These are phyloP conservation scores for Solanum virginianum DNA, from an alignment of 257 asterid species.

Conservation along the genomic window DNA sequence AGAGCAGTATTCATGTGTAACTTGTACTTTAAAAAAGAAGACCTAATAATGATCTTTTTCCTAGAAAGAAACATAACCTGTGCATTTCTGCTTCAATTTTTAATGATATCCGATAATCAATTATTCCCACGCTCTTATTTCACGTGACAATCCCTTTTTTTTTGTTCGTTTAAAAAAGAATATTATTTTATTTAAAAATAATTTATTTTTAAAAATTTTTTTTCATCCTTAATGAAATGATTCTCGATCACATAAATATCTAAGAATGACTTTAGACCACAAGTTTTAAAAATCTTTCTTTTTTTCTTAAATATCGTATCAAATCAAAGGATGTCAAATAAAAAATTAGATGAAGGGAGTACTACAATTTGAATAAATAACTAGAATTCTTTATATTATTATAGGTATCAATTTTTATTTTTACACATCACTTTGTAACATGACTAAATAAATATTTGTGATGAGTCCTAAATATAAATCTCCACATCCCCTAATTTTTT, in stretches of 20 bases:
- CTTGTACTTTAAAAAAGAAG: not conserved
- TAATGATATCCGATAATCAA: not conserved
- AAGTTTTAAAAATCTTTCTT: too few species aligned
- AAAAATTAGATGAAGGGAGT: too few species aligned
- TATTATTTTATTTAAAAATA: too few species aligned
- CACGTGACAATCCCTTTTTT: too few species aligned
- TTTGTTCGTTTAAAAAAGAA: too few species aligned
- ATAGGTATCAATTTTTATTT: not conserved
- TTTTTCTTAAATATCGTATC: too few species aligned
- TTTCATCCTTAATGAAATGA: too few species aligned
- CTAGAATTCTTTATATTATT: not conserved
- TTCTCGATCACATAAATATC: too few species aligned
- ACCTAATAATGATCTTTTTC: not conserved
- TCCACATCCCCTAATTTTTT: not conserved
- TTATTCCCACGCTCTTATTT: not conserved
- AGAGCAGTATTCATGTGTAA: not conserved
- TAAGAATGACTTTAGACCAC: too few species aligned
- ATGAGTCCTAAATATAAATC: not conserved
- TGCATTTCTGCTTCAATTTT: not conserved
- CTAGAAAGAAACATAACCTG: not conserved
- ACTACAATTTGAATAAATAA: not conserved
- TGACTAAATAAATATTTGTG: not conserved
- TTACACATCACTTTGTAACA: not conserved
- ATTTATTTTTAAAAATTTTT: too few species aligned
- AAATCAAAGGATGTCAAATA: too few species aligned